Evolutionary conservation across 164 flowering plant species (phyloP).

Genomic region (Euptelea pleiosperma): DNA sequence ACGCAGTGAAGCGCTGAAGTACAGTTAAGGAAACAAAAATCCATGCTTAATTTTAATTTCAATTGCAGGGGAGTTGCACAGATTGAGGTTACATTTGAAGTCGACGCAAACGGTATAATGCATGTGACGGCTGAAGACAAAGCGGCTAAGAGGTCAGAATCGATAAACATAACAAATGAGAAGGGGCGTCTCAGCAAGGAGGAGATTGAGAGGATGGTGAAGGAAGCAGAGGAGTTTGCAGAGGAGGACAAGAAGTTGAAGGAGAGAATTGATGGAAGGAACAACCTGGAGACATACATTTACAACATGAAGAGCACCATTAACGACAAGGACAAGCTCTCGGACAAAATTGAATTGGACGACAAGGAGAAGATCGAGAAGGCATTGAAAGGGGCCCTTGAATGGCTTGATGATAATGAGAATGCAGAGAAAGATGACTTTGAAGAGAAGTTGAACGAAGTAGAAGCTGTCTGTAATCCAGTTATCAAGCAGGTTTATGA

Average conservation of each 20-base stretch:
- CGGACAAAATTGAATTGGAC: constrained; percentile 42
- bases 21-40: too few relatives aligned
- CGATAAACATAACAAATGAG: constrained; percentile 47
- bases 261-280: constrained; percentile 46
- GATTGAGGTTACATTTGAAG: constrained; percentile 59
- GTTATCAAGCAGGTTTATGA: constrained; percentile 39
- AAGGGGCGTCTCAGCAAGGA: constrained; percentile 54
- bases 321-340: constrained; percentile 47
- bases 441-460: constrained; percentile 52
- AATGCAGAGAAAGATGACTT: constrained; percentile 51
- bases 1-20: background rate
- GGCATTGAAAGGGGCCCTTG: constrained; percentile 43
- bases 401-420: constrained; percentile 56
- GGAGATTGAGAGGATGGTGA: constrained; percentile 47
- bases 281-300: constrained; percentile 48
- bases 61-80: constrained; percentile 61
- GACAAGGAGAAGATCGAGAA: constrained; percentile 56
- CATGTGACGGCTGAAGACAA: constrained; percentile 59
- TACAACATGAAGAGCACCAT: constrained; percentile 52
- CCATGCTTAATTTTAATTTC: too few relatives aligned
- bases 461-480: constrained; percentile 54
- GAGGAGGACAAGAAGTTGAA: constrained; percentile 49
- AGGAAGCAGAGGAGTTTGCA: constrained; percentile 50
- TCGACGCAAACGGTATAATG: constrained; percentile 54
- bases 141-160: constrained; percentile 36